These are phyloP conservation scores for Uronychia setigera DNA, from an alignment of 73 alveolate species.

Conservation along the genomic window DNA sequence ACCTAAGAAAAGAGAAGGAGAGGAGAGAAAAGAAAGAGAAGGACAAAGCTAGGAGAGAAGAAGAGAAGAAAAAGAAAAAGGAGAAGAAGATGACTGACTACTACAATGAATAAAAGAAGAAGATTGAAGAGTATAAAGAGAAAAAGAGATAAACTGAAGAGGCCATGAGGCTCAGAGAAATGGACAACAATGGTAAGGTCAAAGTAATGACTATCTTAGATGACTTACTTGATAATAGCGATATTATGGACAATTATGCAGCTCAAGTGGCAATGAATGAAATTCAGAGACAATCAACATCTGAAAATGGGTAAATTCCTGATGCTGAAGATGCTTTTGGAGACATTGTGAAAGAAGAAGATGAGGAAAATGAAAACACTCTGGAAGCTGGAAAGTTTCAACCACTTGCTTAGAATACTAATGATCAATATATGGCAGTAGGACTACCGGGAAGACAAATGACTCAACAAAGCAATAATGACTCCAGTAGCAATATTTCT, in stretches of 20 bases:
- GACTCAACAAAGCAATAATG: too few species aligned
- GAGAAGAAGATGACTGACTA: not conserved
- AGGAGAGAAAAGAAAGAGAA: not conserved
- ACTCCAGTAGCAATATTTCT: too few species aligned
- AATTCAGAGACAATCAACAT: not conserved
- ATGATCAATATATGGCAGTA: too few species aligned
- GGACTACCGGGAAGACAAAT: too few species aligned
- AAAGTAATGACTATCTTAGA: not conserved
- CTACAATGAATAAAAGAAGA: not conserved
- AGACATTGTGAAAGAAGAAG: not conserved
- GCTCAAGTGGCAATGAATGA: too few species aligned
- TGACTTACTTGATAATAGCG: not conserved
- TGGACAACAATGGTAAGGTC: not conserved
- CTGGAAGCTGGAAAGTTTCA: too few species aligned
- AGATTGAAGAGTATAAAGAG: not conserved
- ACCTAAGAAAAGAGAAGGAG: not conserved
- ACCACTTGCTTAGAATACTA: too few species aligned
- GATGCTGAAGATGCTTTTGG: not conserved
- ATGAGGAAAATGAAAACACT: not conserved
- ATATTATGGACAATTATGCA: not conserved
- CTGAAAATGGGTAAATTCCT: not conserved
- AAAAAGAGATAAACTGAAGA: not conserved
- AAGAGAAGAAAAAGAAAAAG: not conserved
- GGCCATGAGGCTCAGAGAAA: not conserved
- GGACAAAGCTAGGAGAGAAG: constrained; percentile 2